Conservation (phyloP, 73 alveolate species). For the Uronychia binucleata region DNA sequence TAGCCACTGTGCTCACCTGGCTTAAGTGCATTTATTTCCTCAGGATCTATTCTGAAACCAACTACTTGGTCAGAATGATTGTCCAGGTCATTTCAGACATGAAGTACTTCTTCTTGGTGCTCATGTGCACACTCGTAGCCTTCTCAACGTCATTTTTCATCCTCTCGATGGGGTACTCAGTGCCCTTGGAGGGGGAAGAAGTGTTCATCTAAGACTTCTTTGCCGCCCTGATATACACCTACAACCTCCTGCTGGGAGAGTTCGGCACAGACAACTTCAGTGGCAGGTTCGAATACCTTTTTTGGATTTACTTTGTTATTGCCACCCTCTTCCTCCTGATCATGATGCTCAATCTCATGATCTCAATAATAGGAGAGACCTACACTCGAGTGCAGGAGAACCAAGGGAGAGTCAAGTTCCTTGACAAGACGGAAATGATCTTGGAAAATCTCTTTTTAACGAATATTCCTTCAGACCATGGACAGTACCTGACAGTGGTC, state of each 20-base stretch:
- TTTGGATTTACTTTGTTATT: neutral
- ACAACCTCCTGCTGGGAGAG: neutral
- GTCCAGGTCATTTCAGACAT: conserved; percentile 18
- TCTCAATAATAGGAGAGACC: neutral
- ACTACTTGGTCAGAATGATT: conserved; percentile 16
- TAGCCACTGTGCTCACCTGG: conserved; percentile 31
- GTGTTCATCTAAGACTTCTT: neutral
- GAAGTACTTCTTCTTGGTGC: conserved; percentile 9
- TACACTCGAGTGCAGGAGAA: neutral
- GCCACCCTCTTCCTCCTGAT: neutral
- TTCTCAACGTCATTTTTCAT: neutral
- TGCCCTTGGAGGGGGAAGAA: neutral
- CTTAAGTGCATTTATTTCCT: conserved; percentile 31
- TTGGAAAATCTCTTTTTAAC: too few relatives aligned
- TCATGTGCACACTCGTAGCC: neutral
- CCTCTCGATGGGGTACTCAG: neutral
- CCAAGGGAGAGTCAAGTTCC: too few relatives aligned
- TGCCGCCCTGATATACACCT: neutral
- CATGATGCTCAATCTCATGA: neutral
- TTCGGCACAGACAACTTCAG: neutral
- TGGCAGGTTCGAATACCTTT: neutral
- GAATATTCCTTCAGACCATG: too few relatives aligned
- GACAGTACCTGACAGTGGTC: too few relatives aligned
- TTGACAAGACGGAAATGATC: too few relatives aligned
- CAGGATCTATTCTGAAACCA: conserved; percentile 20